phyloP scores from a whole-genome alignment of 2,329 filamentous ascomycete genomes.

The Fusarium equiseti region DNA sequence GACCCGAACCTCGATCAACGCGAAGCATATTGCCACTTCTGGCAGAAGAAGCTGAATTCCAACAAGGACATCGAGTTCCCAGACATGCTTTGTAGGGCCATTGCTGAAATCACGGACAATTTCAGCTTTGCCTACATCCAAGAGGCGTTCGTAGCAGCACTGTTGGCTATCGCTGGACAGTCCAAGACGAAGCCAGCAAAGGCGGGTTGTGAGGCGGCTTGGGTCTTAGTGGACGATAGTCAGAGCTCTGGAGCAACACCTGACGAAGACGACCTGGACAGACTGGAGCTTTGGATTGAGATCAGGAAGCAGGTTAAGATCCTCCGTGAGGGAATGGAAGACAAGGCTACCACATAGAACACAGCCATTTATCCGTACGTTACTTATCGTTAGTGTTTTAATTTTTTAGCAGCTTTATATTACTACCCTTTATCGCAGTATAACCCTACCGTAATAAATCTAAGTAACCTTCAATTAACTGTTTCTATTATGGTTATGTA shows the following conservation, averaged over 20 bases:
- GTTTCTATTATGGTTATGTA: no score
- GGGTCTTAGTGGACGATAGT: neutral
- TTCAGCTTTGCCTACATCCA: slow-evolving; percentile 12
- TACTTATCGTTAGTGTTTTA: neutral
- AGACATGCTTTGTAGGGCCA: neutral
- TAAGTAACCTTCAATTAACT: no score
- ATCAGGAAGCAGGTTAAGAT: slow-evolving; percentile 4
- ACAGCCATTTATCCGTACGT: neutral
- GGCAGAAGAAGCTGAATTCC: neutral
- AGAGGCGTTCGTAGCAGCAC: slow-evolving; percentile 1
- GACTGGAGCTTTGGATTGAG: slow-evolving; percentile 3
- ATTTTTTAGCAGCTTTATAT: no score
- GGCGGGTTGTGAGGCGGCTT: neutral
- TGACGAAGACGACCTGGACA: neutral
- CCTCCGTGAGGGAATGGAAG: neutral
- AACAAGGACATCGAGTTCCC: neutral
- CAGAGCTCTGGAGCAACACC: no score
- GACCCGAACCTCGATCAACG: slow-evolving; percentile 5
- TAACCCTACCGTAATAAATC: no score
- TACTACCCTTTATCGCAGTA: no score
- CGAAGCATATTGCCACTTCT: slow-evolving; percentile 4
- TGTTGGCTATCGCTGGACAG: neutral
- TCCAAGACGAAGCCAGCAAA: neutral
- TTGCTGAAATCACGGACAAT: slow-evolving; percentile 4
- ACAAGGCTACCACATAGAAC: neutral